Percentiles rank a stretch among this genome's conserved stretches.
These are phyloP conservation scores for Umbelopsis sp. DNA, from an alignment of 192 early-diverging fungal species.

Conservation along the genomic window DNA sequence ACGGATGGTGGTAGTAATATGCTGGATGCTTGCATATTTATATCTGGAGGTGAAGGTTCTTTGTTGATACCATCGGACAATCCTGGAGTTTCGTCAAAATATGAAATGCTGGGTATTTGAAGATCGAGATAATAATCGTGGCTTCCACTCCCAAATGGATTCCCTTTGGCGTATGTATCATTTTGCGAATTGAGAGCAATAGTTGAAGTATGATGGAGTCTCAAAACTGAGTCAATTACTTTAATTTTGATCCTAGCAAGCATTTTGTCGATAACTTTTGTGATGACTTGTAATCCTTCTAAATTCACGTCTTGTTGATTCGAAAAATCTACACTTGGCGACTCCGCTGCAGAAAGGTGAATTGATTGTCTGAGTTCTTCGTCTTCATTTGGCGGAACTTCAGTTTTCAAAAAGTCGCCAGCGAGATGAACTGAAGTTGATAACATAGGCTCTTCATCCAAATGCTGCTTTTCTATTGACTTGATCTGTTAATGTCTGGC, in stretches of 20 bases:
- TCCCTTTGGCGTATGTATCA: neutral
- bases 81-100: conserved; percentile 61
- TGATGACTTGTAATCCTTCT: conserved; percentile 75
- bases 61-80: conserved; percentile 26
- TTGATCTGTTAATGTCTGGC: conserved; percentile 45
- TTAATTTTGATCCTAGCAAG: conserved; percentile 78
- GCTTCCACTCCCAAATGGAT: neutral
- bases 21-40: conserved; percentile 28
- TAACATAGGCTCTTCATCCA: conserved; percentile 65
- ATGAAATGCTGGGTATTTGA: conserved; percentile 50
- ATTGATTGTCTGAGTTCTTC: conserved; percentile 59
- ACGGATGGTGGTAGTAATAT: conserved; percentile 36
- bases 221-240: conserved; percentile 53
- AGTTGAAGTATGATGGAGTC: conserved; percentile 50
- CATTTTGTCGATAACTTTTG: conserved; percentile 82
- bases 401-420: conserved; percentile 80
- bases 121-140: conserved; percentile 58
- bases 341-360: conserved; percentile 41
- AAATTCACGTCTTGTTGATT: conserved; percentile 33
- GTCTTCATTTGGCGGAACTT: conserved; percentile 62
- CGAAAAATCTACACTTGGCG: conserved; percentile 1
- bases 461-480: conserved; percentile 4
- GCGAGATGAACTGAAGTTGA: conserved; percentile 87
- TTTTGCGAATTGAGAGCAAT: conserved; percentile 26
- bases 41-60: conserved; percentile 26